Base-by-base conservation (phyloP, 768 basidiomycete genomes). In the Lactarius sanguifluus region DNA sequence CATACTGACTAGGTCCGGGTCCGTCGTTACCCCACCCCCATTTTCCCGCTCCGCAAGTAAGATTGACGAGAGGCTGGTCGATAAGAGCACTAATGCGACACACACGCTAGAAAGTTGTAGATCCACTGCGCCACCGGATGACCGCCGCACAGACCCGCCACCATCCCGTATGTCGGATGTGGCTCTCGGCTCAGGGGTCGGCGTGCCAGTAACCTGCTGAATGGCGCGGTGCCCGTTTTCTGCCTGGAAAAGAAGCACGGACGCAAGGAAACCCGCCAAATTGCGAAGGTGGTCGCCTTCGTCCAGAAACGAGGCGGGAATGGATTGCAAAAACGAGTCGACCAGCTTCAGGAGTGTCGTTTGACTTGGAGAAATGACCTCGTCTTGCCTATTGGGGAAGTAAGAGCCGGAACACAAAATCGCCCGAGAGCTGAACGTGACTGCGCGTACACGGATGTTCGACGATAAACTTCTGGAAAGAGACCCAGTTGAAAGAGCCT, bases 341-440 rank as follows among this genome's bases (percentile, higher is more conserved):
- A 95, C 79, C 18, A 96, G 80, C 76, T 95, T 96, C 65, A 97
- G 84, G 13, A 96, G 78, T n/a, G 85, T 90, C 5, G 88, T 92
- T 75, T 96, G 95, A 70, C 90, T 88, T 0, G 94, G 92, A 6
- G 91, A 86, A 47, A 95, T 83, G 15, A 87, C 81, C 77, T 94
- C 93, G 56, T 83, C 85, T 28, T 77, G 67, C 65, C 92, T 92
- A 74, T 59, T 30, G 13, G 16, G 6, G 59, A n/a, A 5, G 36
- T 36, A 25, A 61, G 47, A 55, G 16, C 41, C 7, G 47, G 55
- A 5, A 59, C 28, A 18, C 38, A 57, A 50, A 13, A 52, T 25
- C 2, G 0, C 15, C 23, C 50, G 59, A 47, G 10, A 61, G 34
- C 20, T 9, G 34, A 40, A 52, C 57, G 61, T 6, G n/a, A 28